These are phyloP conservation scores for Rhytidhysteron rufulum DNA, from an alignment of 2,329 filamentous ascomycete genomes.

Conservation along the genomic window DNA sequence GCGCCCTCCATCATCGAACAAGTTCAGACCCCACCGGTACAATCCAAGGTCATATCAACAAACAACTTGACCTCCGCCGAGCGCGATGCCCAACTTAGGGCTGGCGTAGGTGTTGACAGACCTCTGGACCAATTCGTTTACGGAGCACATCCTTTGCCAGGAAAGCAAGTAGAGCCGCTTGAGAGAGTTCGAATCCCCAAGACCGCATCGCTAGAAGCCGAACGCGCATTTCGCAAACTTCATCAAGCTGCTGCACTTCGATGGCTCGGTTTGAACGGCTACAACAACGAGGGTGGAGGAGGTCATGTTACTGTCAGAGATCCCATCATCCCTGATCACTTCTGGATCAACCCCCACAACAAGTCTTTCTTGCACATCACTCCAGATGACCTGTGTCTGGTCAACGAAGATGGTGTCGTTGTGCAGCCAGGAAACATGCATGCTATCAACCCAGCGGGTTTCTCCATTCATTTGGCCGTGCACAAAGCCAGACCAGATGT, in stretches of 20 bases:
- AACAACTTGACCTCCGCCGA: too few species aligned
- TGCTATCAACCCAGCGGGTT: constrained; percentile 44
- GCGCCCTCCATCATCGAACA: too few species aligned
- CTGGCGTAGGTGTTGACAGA: too few species aligned
- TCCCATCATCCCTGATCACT: constrained; percentile 12
- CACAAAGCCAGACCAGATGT: constrained; percentile 35
- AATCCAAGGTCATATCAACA: too few species aligned
- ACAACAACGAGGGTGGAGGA: constrained; percentile 38
- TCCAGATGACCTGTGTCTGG: constrained; percentile 41
- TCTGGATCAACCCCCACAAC: constrained; percentile 28
- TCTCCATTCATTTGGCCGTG: constrained; percentile 45
- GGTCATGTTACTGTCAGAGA: constrained; percentile 45
- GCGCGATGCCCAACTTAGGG: too few species aligned
- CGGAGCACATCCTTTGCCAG: too few species aligned
- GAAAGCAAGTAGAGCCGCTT: too few species aligned
- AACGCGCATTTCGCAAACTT: constrained; percentile 43
- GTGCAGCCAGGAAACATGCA: constrained; percentile 39
- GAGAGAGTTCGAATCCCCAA: too few species aligned
- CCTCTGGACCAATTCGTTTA: too few species aligned
- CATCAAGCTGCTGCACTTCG: constrained; percentile 44
- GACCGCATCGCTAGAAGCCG: constrained; percentile 36
- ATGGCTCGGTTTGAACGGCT: constrained; percentile 35
- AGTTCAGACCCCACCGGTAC: too few species aligned
- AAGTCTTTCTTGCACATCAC: constrained; percentile 42
- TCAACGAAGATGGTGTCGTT: constrained; percentile 40